These are phyloP conservation scores for Tricholoma flavovirens DNA, from an alignment of 768 basidiomycete species.

Conservation along the genomic window DNA sequence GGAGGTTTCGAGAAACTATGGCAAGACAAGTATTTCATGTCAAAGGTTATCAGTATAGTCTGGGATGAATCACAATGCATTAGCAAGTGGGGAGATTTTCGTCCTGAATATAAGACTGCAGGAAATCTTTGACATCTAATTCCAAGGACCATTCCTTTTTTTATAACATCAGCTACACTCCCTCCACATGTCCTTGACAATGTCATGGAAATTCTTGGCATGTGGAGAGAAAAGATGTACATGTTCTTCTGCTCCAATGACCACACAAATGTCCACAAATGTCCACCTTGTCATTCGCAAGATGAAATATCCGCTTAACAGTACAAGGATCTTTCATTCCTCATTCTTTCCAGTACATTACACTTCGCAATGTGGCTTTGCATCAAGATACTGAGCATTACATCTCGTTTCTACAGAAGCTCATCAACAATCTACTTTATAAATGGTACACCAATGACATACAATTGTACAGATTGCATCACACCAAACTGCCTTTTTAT, in stretches of 20 bases:
- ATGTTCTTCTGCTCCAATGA: conserved; percentile 22
- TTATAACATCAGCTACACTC: conserved; percentile 30
- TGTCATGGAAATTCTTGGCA: conserved; percentile 16
- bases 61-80: conserved; percentile 38
- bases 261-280: conserved; percentile 27
- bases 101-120: conserved; percentile 27
- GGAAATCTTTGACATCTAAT: conserved; percentile 16
- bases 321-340: conserved; percentile 15
- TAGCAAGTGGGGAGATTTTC: conserved; percentile 32
- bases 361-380: too few species aligned
- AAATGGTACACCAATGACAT: too few species aligned
- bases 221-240: conserved; percentile 9
- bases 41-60: conserved; percentile 16
- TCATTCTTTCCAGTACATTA: too few species aligned
- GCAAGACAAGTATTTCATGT: conserved; percentile 6
- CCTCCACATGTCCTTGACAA: conserved; percentile 18
- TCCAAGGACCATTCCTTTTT: conserved; percentile 21
- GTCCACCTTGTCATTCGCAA: conserved; percentile 19
- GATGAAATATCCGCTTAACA: conserved; percentile 16
- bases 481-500: too few species aligned
- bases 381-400: too few species aligned
- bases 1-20: conserved; percentile 15
- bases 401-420: too few species aligned
- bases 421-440: too few species aligned
- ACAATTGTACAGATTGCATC: too few species aligned